A percentile compares a stretch with the other conserved stretches of the same genome.
Conservation (phyloP, 2,329 filamentous ascomycete species). For the Pseudogymnoascus sp. region DNA sequence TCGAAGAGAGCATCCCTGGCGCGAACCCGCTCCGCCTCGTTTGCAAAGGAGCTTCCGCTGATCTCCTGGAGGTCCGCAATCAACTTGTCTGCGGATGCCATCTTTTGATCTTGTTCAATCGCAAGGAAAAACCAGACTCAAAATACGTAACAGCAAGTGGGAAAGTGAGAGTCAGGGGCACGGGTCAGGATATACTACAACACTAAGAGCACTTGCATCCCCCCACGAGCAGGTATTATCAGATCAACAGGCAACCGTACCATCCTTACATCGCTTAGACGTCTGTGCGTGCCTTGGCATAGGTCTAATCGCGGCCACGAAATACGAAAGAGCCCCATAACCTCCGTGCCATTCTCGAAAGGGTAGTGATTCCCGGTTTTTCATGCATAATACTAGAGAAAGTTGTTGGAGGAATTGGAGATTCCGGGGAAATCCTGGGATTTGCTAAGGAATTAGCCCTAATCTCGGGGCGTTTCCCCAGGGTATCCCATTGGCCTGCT, state of each 20-base stretch:
- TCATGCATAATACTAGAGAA: neutral
- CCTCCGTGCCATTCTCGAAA: neutral
- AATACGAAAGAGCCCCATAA: neutral
- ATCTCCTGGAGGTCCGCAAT: conserved; percentile 20
- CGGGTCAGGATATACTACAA: conserved; percentile 10
- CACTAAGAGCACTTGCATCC: neutral
- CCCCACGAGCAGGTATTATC: neutral
- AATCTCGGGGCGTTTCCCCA: no score
- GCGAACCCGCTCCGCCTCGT: conserved; percentile 28
- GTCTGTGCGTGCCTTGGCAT: neutral
- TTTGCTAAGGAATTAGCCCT: no score
- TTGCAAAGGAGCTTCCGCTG: conserved; percentile 24
- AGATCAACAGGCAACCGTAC: neutral
- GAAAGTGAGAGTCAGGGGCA: conserved; percentile 9
- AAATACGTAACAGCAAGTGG: neutral
- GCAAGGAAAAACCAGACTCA: neutral
- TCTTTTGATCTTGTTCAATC: conserved; percentile 1
- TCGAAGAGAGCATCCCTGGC: conserved; percentile 27
- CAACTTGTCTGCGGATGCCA: conserved; percentile 8
- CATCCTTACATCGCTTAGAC: neutral
- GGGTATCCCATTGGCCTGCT: no score
- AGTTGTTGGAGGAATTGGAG: no score
- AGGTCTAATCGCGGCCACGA: neutral
- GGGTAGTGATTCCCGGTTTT: neutral
- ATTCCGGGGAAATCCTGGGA: no score